Base-by-base conservation (phyloP, 805 yeast species). In the Saturnispora hagleri region DNA sequence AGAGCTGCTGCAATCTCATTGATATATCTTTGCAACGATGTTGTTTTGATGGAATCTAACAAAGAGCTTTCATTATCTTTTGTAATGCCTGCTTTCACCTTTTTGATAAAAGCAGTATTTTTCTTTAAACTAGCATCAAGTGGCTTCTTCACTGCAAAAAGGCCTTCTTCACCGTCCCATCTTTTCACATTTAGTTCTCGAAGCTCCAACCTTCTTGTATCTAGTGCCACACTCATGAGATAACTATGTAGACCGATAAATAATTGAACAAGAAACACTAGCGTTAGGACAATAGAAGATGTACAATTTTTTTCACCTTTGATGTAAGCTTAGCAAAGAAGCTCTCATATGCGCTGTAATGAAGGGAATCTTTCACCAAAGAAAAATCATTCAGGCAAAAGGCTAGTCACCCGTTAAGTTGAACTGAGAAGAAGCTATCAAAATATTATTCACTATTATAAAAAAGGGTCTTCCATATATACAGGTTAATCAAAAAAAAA, bases 41-140 rank as follows among this genome's bases (percentile, higher is more conserved):
- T 68, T 9, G 81, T 72, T 3, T 68, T 60, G 43, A 89, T 73
- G 53, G 88, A 96, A 50, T 79, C 76, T 38, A 87, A 53, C 2
- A 86, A 65, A 7, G 73, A 62, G 43, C 58, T 61, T 51, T 66
- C 65, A 40, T 74, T 73, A 6, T 83, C 90, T 40, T 73, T 74
- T 38, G 70, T 75, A 24, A 89, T 65, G 2, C 82, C 72, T 2
- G 76, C 71, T 56, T 82, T 75, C 48, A 89, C 62, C 58, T 84
- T 84, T 62, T 82, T 85, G 48, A 89, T 81, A 60, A 87, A 86
- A 0, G 89, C 84, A 3, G 88, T 80, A 62, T 90, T 87, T 64
- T 84, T 86, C 71, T 89, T 89, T 57, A 89, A 70, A 52, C 90
- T 84, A 0, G 95, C 72, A 62, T 89, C 96, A 9, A 81, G 64